Evolutionary conservation across 768 basidiomycete species (phyloP), one percentile per base, ranked within the genome.

Genomic region (Sporobolomyces phaffii): DNA sequence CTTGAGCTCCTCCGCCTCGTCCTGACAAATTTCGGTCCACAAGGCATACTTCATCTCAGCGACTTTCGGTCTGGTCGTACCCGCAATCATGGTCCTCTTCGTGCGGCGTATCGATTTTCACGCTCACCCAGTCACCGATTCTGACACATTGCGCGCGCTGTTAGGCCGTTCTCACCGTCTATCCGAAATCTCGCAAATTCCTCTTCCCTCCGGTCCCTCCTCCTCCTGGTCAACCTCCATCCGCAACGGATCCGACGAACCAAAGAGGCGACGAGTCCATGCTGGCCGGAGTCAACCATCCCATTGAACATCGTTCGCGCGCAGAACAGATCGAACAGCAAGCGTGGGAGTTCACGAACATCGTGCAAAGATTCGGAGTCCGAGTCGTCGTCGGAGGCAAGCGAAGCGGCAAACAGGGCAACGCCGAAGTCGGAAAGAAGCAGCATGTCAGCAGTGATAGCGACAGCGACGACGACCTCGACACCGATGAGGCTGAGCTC

Each of bases 291-390:
- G 74, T 77, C 28, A 76, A 76, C 29, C 75, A 76, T 18, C 73
- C 74, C n/a, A 69, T 77, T 26, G 74, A 73, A 41, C 78, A 78
- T 62, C 66, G 77, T 28, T 76, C 74, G 34, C 78, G 78, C 65
- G 73, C 77, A 1, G 79, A 79, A 60, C 79, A 80, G 64, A 73
- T 77, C 44, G 79, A 80, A 51, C 74, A 80, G 67, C 79, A 79
- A 68, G 77, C 77, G 15, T 79, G 77, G 72, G 79, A 79, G 67
- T 78, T 79, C 45, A 75, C 75, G 9, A 70, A 65, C 29, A 65
- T 70, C 33, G 40, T 57, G 28, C 73, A 75, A 57, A 44, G 70
- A 3, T 70, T 75, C 49, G 67, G 68, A 29, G 68, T 73, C n/a
- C 41, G 72, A n/a, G 61, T 75, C 40, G 69, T 73, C 51, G 68